A percentile compares a stretch with the other conserved stretches of the same genome.
These are phyloP conservation scores for Echites panduratus DNA, from an alignment of 257 asterid species.

Conservation along the genomic window DNA sequence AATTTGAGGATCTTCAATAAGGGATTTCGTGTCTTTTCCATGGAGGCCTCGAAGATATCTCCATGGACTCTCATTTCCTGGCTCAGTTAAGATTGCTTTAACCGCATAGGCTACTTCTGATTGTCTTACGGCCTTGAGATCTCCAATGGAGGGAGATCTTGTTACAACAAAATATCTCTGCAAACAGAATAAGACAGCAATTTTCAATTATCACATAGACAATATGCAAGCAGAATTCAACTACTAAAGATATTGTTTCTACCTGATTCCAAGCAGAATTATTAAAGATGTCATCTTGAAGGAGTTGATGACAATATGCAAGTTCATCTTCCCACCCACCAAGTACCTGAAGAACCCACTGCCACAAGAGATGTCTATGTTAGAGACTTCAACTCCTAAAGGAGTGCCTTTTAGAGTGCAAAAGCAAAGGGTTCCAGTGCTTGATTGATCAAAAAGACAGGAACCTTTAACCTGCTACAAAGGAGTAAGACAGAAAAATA, in stretches of 20 bases:
- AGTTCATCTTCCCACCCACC: slow-evolving; percentile 99
- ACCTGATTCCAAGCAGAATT: slow-evolving; percentile 99
- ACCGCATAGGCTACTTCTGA: slow-evolving; percentile 72
- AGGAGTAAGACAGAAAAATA: neutral
- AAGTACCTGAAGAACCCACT: slow-evolving; percentile 95
- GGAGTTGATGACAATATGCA: slow-evolving; percentile 69
- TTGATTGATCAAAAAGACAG: neutral
- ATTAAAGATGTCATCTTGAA: slow-evolving; percentile 71
- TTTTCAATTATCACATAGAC: neutral
- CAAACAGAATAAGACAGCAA: slow-evolving; percentile 3
- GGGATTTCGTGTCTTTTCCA: slow-evolving; percentile 41
- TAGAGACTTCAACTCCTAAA: slow-evolving; percentile 9
- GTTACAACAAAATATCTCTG: slow-evolving; percentile 82
- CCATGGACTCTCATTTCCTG: slow-evolving; percentile 94
- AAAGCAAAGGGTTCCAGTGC: neutral
- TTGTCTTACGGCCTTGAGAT: slow-evolving; percentile 58
- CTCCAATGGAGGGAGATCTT: slow-evolving; percentile 78
- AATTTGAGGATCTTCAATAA: slow-evolving; percentile 55
- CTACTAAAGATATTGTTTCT: too few species aligned
- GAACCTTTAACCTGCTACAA: neutral
- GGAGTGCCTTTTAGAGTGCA: neutral
- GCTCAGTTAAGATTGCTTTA: slow-evolving; percentile 56
- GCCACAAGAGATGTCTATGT: slow-evolving; percentile 23
- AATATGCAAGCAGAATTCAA: too few species aligned
- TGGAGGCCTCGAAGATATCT: slow-evolving; percentile 87